Conservation (phyloP, 345 rosid species). For the Passiflora organensis region DNA sequence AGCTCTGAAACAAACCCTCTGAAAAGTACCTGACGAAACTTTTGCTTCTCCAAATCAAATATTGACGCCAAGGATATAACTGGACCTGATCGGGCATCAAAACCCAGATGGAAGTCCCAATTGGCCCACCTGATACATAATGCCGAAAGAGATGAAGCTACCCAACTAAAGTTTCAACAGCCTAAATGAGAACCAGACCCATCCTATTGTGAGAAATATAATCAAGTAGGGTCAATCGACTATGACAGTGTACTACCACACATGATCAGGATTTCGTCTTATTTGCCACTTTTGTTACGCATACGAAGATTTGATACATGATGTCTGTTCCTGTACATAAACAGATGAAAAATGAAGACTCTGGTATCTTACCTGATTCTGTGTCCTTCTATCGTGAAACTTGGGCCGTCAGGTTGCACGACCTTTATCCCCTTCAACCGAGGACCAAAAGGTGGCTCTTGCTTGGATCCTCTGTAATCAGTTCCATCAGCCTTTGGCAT, state of each 20-base stretch:
- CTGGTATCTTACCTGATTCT: conserved; percentile 17
- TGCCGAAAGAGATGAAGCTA: no score
- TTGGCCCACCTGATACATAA: conserved; percentile 12
- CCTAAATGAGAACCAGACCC: neutral
- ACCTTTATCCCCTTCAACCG: conserved; percentile 22
- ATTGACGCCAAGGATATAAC: conserved; percentile 21
- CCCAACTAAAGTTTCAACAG: neutral
- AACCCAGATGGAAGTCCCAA: conserved; percentile 18
- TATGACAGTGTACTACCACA: no score
- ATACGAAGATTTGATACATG: no score
- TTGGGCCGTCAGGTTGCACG: conserved; percentile 39
- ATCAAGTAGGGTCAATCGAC: no score
- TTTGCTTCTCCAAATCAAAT: conserved; percentile 10
- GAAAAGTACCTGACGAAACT: conserved; percentile 11
- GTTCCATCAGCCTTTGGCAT: conserved; percentile 37
- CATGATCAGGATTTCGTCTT: no score
- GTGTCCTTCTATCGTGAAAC: conserved; percentile 32
- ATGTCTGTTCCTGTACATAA: no score
- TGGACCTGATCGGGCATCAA: conserved; percentile 18
- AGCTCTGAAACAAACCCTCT: conserved; percentile 18
- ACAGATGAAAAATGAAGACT: no score
- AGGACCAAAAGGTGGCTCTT: conserved; percentile 15
- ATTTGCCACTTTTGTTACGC: no score
- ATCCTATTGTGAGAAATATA: neutral
- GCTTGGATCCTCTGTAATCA: conserved; percentile 34